Conservation (phyloP, 257 asterid species). For the Nicotiana knightiana region DNA sequence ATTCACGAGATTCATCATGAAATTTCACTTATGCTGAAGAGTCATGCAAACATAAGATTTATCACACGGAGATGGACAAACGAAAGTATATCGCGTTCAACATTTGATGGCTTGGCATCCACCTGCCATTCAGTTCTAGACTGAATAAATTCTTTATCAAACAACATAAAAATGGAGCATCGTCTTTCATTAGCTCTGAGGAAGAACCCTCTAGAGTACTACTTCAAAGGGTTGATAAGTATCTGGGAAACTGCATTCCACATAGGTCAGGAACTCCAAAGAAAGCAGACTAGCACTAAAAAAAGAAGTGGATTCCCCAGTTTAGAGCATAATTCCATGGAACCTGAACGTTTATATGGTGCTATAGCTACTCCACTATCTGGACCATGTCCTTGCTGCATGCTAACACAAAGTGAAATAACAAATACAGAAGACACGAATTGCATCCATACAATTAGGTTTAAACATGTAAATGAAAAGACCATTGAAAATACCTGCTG, state of each 20-base stretch:
- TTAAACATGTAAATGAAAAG: slow-evolving; percentile 1
- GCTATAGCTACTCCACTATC: neutral
- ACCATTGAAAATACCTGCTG: slow-evolving; percentile 68
- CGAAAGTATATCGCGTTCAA: neutral
- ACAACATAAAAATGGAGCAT: neutral
- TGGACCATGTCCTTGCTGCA: slow-evolving; percentile 1
- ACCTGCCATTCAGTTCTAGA: neutral
- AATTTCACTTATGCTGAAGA: neutral
- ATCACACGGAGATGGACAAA: neutral
- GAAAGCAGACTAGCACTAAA: neutral
- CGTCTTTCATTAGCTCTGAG: neutral
- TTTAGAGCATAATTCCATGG: neutral
- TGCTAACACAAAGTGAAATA: neutral
- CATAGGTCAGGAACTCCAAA: neutral
- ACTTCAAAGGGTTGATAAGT: neutral
- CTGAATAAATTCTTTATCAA: neutral
- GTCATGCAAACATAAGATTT: neutral
- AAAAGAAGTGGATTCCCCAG: neutral
- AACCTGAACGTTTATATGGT: neutral
- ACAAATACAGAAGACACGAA: neutral
- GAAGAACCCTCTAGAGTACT: neutral
- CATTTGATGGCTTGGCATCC: neutral
- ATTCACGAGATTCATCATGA: neutral
- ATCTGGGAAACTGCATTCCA: neutral
- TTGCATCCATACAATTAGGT: neutral